Percentiles rank a stretch among this genome's conserved stretches.
phyloP scores from a whole-genome alignment of 2,329 filamentous ascomycete species.

The Parastagonospora nodorum region DNA sequence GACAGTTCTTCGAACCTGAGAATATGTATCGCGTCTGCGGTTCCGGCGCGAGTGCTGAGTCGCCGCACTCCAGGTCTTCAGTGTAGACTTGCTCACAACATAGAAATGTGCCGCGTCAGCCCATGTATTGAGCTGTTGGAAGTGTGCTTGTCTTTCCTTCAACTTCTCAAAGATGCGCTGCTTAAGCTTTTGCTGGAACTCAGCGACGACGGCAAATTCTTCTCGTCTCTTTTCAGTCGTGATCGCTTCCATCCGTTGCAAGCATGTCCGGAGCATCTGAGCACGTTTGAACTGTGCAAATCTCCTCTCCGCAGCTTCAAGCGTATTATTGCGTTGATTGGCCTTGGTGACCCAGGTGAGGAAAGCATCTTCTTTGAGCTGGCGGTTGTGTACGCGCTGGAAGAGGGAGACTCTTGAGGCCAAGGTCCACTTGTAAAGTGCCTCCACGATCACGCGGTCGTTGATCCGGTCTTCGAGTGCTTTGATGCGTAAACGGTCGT shows the following conservation, averaged over 20 bases:
- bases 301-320: slow-evolving; percentile 36
- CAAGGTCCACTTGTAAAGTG: slow-evolving; percentile 66
- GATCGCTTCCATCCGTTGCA: slow-evolving; percentile 35
- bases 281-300: slow-evolving; percentile 39
- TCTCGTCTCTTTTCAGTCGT: slow-evolving; percentile 31
- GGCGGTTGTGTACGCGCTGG: slow-evolving; percentile 42
- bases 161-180: slow-evolving; percentile 45
- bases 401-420: slow-evolving; percentile 52
- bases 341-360: slow-evolving; percentile 36
- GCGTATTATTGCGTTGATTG: slow-evolving; percentile 29
- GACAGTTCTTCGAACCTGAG: slow-evolving; percentile 56
- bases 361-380: slow-evolving; percentile 34
- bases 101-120: slow-evolving; percentile 62
- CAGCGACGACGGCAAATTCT: slow-evolving; percentile 47
- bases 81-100: slow-evolving; percentile 54
- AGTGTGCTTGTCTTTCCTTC: slow-evolving; percentile 47
- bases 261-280: slow-evolving; percentile 30
- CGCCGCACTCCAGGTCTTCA: slow-evolving; percentile 59
- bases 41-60: slow-evolving; percentile 57
- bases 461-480: slow-evolving; percentile 59
- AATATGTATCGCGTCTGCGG: slow-evolving; percentile 62
- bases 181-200: slow-evolving; percentile 49
- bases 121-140: slow-evolving; percentile 57
- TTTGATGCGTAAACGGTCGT: slow-evolving; percentile 62
- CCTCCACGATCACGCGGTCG: slow-evolving; percentile 60